These are phyloP conservation scores for Ganoderma leucocontextum DNA, from an alignment of 1,284 basidiomycete species.

Conservation along the genomic window DNA sequence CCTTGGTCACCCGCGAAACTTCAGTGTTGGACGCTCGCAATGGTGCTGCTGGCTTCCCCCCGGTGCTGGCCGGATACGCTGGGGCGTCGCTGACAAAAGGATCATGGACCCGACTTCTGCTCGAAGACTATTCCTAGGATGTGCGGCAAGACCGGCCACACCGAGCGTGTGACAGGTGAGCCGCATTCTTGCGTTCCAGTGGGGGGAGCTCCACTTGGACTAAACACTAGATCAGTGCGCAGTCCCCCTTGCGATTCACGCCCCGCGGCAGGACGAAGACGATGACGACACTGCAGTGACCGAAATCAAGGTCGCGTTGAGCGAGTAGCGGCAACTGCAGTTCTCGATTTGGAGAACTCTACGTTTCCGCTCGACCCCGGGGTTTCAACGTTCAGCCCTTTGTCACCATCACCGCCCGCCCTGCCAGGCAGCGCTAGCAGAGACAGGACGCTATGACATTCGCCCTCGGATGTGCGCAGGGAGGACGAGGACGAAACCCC, in stretches of 20 bases:
- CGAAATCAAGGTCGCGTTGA: not conserved
- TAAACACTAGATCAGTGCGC: too few species aligned
- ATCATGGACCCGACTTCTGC: not conserved
- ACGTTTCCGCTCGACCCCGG: not conserved
- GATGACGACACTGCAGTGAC: not conserved
- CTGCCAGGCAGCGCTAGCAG: not conserved
- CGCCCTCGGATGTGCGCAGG: not conserved
- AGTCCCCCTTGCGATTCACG: not conserved
- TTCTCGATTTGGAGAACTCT: not conserved
- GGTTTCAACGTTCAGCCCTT: not conserved
- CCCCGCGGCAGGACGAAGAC: not conserved
- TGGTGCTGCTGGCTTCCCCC: not conserved
- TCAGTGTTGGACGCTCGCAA: slow-evolving; percentile 1
- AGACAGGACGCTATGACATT: not conserved
- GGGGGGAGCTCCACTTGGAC: too few species aligned
- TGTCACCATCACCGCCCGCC: not conserved
- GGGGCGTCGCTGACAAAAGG: slow-evolving; percentile 2
- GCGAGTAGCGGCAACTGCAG: not conserved
- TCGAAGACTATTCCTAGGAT: not conserved
- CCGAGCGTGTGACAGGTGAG: slow-evolving; percentile 4
- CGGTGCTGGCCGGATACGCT: not conserved
- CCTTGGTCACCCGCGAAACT: slow-evolving; percentile 4
- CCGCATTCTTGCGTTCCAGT: not conserved
- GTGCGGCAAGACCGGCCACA: slow-evolving; percentile 3
- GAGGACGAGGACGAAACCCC: not conserved